Evolutionary conservation across 1,139 yeast species (phyloP).

Genomic region (Wickerhamomyces sp.): DNA sequence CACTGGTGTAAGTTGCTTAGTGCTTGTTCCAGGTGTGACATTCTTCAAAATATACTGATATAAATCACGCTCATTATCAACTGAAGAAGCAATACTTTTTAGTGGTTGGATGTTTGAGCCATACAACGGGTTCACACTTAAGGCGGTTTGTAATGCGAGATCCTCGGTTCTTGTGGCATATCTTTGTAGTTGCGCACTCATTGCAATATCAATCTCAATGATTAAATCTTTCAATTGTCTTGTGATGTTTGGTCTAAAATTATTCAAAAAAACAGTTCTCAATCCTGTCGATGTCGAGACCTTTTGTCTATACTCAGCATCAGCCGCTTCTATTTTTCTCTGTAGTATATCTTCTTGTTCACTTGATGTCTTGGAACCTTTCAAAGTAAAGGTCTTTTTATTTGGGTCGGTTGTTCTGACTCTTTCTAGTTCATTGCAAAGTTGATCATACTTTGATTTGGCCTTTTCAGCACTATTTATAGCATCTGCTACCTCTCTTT

Average conservation of each 20-base stretch:
- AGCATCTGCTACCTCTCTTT: conserved; percentile 79
- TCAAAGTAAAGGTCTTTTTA: conserved; percentile 72
- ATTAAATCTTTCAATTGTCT: conserved; percentile 72
- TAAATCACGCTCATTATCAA: conserved; percentile 80
- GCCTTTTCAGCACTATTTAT: conserved; percentile 87
- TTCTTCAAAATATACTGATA: conserved; percentile 59
- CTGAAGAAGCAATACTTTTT: conserved; percentile 68
- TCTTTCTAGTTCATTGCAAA: conserved; percentile 85
- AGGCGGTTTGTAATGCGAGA: conserved; percentile 77
- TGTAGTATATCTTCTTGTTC: conserved; percentile 92
- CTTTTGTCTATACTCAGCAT: conserved; percentile 75
- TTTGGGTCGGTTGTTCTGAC: conserved; percentile 78
- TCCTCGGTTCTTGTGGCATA: conserved; percentile 87
- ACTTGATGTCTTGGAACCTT: conserved; percentile 70
- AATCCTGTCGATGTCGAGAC: conserved; percentile 69
- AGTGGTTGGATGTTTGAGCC: conserved; percentile 51
- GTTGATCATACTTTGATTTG: conserved; percentile 68
- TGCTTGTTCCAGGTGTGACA: conserved; percentile 33
- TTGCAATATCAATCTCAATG: conserved; percentile 82
- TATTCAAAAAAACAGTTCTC: conserved; percentile 67
- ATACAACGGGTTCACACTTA: conserved; percentile 69
- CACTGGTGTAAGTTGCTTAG: conserved; percentile 53
- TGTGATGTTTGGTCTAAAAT: conserved; percentile 75
- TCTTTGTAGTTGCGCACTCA: conserved; percentile 82
- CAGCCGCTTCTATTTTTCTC: conserved; percentile 77